These are phyloP conservation scores for Reticulascus tulasneorum DNA, from an alignment of 2,329 filamentous ascomycete species.

Conservation along the genomic window DNA sequence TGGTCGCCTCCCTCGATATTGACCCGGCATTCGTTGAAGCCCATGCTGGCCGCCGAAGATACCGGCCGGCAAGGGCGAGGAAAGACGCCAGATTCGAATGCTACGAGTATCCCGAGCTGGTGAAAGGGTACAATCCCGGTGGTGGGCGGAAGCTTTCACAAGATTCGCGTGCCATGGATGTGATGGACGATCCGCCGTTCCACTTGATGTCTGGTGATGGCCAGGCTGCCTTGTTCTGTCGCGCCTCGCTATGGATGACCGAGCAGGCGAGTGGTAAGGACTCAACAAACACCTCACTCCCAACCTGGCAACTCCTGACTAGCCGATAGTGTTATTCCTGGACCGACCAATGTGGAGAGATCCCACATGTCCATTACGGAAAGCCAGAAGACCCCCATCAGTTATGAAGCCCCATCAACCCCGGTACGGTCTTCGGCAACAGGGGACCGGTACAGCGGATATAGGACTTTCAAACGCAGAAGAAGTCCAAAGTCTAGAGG, in stretches of 20 bases:
- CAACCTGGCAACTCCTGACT: neutral
- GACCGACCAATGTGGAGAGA: constrained; percentile 22
- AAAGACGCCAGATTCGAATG: constrained; percentile 10
- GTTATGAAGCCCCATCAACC: too few species aligned
- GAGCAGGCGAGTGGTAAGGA: constrained; percentile 15
- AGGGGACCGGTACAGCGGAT: too few species aligned
- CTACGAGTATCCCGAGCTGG: constrained; percentile 28
- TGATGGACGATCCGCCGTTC: constrained; percentile 14
- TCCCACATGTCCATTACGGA: constrained; percentile 11
- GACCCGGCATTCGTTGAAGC: constrained; percentile 27
- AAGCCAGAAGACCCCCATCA: constrained; percentile 13
- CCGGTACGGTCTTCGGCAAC: too few species aligned
- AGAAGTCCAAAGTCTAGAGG: too few species aligned
- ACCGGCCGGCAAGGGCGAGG: constrained; percentile 16
- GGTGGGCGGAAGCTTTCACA: constrained; percentile 1
- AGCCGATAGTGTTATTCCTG: constrained; percentile 24
- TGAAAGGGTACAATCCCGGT: constrained; percentile 8
- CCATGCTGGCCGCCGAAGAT: constrained; percentile 20
- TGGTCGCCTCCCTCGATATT: constrained; percentile 20
- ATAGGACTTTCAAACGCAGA: too few species aligned
- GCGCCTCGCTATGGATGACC: constrained; percentile 28
- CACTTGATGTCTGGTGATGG: constrained; percentile 15
- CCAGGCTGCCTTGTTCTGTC: constrained; percentile 24
- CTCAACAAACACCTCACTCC: too few species aligned
- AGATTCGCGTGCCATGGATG: constrained; percentile 10